phyloP scores from a whole-genome alignment of 2,329 filamentous ascomycete genomes.

The Ophiostoma sp. region DNA sequence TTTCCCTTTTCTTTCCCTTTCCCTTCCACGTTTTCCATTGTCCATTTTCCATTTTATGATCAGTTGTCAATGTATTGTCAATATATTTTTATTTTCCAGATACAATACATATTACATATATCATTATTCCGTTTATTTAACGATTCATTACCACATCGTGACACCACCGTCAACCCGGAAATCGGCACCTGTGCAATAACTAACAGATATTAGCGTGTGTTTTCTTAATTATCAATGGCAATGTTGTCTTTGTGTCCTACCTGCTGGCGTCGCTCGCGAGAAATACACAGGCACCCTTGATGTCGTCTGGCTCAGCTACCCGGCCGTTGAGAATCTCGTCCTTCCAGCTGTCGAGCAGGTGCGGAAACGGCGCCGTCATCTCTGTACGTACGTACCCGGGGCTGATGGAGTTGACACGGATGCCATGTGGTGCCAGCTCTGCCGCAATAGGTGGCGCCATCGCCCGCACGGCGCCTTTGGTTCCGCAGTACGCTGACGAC shows the following conservation, averaged over 20 bases:
- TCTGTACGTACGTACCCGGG: conserved; percentile 68
- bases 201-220: not conserved
- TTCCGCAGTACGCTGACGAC: conserved; percentile 67
- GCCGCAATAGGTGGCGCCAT: conserved; percentile 62
- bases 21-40: too few relatives aligned
- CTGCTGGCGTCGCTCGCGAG: conserved; percentile 61
- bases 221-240: too few relatives aligned
- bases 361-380: conserved; percentile 71
- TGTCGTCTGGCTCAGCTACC: conserved; percentile 58
- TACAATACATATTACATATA: too few relatives aligned
- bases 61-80: not conserved
- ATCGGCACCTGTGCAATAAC: conserved; percentile 27
- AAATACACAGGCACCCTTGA: conserved; percentile 62
- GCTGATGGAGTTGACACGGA: conserved; percentile 66
- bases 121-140: too few relatives aligned
- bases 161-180: conserved; percentile 29
- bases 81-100: too few relatives aligned
- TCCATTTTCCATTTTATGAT: too few relatives aligned
- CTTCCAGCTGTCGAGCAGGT: conserved; percentile 61
- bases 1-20: too few relatives aligned
- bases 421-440: conserved; percentile 61
- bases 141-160: conserved; percentile 27
- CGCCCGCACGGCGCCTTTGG: conserved; percentile 65
- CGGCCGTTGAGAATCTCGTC: conserved; percentile 72
- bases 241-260: not conserved